Evolutionary conservation across 2,329 filamentous ascomycete genomes (phyloP).

Genomic region (Monosporascus cannonballus): DNA sequence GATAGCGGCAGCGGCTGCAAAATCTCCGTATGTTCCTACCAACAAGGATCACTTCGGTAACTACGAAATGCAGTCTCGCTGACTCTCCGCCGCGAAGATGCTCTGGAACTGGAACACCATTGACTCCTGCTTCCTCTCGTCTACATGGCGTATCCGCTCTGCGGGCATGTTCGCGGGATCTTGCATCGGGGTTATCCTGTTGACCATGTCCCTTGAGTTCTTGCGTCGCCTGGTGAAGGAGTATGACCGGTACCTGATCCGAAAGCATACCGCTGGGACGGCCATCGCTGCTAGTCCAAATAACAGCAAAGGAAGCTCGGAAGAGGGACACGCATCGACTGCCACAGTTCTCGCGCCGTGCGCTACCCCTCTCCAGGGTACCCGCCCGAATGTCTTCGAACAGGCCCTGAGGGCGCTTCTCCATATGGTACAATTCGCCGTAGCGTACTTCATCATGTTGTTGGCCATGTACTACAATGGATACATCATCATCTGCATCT

Average conservation of each 20-base stretch:
- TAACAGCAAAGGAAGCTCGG: background rate
- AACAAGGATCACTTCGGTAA: conserved; percentile 6
- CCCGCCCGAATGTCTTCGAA: conserved; percentile 56
- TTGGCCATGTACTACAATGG: conserved; percentile 58
- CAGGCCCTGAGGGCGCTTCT: conserved; percentile 61
- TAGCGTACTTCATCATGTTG: conserved; percentile 77
- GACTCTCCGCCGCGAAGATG: conserved; percentile 46
- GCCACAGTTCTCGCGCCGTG: background rate
- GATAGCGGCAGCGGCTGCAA: conserved; percentile 28
- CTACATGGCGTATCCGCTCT: conserved; percentile 64
- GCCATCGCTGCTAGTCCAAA: conserved; percentile 6
- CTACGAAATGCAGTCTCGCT: conserved; percentile 1
- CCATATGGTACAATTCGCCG: conserved; percentile 65
- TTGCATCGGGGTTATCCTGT: conserved; percentile 71
- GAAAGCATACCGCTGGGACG: conserved; percentile 37
- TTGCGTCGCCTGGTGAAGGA: conserved; percentile 66
- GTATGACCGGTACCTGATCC: conserved; percentile 62
- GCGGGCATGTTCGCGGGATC: conserved; percentile 69
- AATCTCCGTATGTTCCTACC: conserved; percentile 34
- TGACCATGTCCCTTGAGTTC: conserved; percentile 66
- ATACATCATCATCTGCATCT: conserved; percentile 76
- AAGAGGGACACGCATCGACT: background rate
- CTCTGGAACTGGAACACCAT: conserved; percentile 74
- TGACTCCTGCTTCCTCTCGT: conserved; percentile 66
- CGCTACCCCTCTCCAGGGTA: conserved; percentile 13